phyloP scores from a whole-genome alignment of 345 rosid genomes.

The Pugionium cornutum region DNA sequence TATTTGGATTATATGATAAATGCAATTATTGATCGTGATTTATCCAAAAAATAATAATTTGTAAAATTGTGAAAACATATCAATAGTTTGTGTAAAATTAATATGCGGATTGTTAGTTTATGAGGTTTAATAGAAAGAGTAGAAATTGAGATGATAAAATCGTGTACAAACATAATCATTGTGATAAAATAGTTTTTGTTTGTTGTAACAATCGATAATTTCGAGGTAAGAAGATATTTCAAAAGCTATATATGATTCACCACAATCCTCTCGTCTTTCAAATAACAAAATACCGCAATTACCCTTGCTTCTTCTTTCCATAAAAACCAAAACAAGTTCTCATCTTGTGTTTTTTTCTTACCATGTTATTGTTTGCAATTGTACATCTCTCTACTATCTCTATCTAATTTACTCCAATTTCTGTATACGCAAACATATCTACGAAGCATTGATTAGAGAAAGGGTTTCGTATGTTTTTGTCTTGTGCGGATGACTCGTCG shows the following conservation, averaged over 20 bases:
- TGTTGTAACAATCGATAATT: constrained; percentile 11
- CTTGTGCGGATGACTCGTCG: constrained; percentile 48
- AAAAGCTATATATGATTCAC: constrained; percentile 32
- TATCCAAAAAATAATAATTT: no score
- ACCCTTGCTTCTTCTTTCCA: constrained; percentile 20
- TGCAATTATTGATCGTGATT: no score
- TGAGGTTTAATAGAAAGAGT: no score
- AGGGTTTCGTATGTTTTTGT: background rate
- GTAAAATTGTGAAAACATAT: no score
- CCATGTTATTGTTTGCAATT: constrained; percentile 15
- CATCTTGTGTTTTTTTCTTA: constrained; percentile 1
- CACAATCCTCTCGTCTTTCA: constrained; percentile 34
- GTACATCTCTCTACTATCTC: constrained; percentile 18
- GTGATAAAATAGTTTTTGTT: background rate
- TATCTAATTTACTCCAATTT: constrained; percentile 5
- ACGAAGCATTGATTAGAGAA: constrained; percentile 24
- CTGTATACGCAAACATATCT: constrained; percentile 16
- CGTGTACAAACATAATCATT: no score
- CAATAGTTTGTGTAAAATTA: no score
- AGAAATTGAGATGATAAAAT: no score
- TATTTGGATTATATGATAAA: no score
- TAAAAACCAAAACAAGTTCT: constrained; percentile 32
- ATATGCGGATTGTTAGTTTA: no score
- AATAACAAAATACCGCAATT: background rate
- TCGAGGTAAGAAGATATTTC: constrained; percentile 28